Evolutionary conservation across 768 basidiomycete species (phyloP).

Genomic region (Baorangia bicolor): DNA sequence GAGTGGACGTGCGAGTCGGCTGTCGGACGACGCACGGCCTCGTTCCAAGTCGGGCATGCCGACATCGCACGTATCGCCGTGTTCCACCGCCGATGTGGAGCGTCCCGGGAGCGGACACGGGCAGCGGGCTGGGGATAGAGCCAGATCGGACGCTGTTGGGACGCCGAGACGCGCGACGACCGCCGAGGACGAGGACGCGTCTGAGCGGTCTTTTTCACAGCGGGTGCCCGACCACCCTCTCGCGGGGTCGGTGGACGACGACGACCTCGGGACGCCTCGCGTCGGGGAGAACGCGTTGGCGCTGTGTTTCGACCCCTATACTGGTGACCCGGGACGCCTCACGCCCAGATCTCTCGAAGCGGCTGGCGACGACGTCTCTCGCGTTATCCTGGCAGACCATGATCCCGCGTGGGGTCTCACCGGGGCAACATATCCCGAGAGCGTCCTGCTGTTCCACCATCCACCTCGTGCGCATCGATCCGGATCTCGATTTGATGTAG

Average conservation of each 20-base stretch:
- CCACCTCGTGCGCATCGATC: not conserved
- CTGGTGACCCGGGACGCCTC: conserved; percentile 51
- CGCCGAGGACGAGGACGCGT: not conserved
- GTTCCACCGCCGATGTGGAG: not conserved
- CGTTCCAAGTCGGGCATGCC: not conserved
- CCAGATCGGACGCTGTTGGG: no score
- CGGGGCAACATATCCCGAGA: not conserved
- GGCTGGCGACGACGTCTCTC: not conserved
- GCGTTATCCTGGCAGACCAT: not conserved
- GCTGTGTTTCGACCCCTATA: conserved; percentile 25
- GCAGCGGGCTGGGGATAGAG: no score
- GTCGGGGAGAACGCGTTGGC: not conserved
- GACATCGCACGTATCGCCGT: not conserved
- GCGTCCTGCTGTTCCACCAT: not conserved
- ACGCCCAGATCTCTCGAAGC: not conserved
- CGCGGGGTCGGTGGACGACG: no score
- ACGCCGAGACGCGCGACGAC: not conserved
- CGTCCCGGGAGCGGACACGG: no score
- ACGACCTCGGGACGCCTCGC: not conserved
- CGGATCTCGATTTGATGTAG: not conserved
- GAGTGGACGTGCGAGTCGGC: no score
- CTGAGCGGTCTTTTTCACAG: not conserved
- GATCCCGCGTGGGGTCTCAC: not conserved
- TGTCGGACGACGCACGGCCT: no score
- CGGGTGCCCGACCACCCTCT: no score